A percentile compares a stretch with the other conserved stretches of the same genome.
phyloP scores from a whole-genome alignment of 129 eudicot species.

The Logfia minima region DNA sequence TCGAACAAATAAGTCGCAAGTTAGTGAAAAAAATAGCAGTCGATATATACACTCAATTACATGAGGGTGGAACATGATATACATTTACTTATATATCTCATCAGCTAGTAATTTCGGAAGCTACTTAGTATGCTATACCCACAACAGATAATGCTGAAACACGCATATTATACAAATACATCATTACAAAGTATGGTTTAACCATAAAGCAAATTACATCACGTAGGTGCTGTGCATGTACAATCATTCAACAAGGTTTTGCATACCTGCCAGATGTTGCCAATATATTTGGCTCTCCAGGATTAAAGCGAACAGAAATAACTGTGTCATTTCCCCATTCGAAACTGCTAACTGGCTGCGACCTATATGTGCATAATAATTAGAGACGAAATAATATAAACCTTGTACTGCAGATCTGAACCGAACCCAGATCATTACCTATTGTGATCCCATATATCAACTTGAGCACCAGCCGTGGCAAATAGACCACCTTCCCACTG shows the following conservation, averaged over 20 bases:
- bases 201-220: background rate
- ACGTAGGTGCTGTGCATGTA: background rate
- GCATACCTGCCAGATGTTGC: constrained; percentile 84
- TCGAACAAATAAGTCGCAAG: background rate
- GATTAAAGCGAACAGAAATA: constrained; percentile 85
- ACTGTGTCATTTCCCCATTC: constrained; percentile 83
- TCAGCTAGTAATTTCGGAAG: background rate
- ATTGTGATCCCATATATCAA: constrained; percentile 95
- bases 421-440: constrained; percentile 42
- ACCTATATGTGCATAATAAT: constrained; percentile 41
- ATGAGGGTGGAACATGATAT: background rate
- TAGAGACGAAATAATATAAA: background rate
- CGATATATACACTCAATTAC: background rate
- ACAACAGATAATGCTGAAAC: constrained; percentile 2
- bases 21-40: background rate
- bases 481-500: constrained; percentile 81
- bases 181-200: background rate
- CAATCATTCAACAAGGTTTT: background rate
- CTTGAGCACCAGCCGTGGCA: constrained; percentile 97
- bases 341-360: constrained; percentile 83
- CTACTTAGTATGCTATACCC: background rate
- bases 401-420: background rate
- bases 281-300: constrained; percentile 86
- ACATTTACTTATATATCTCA: background rate
- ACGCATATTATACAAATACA: background rate